Base-by-base conservation (phyloP, 495 filamentous ascomycete species). In the Daldinia bambusicola region DNA sequence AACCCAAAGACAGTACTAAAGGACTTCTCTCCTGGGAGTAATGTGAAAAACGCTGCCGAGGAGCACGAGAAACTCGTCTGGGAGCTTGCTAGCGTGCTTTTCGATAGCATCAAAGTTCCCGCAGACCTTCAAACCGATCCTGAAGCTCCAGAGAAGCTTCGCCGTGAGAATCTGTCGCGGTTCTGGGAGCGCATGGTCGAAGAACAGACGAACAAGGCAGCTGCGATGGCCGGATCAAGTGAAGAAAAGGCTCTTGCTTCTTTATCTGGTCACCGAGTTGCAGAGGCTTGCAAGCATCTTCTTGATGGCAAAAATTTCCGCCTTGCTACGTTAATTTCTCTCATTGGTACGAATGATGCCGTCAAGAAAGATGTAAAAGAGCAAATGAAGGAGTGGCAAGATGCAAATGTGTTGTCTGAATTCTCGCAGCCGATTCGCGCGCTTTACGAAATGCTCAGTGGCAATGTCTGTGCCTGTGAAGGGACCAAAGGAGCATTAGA, bases 161-260 rank as follows among this genome's bases (percentile, higher is more conserved):
- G 87, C 26, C 84, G 85, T 57, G 86, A 87, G 55, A 83, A 81
- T 37, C 74, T 93, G 4, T 83, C 85, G 5, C 71, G 76, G 22
- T 90, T 92, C 61, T 91, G 91, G 86, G 77, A 85, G 71, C 79
- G 83, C 20, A 80, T 91, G 62, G 90, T 94, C n/a, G 80, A 83
- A 31, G 79, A 80, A 1, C 82, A 83, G 32, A 87, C 89, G 2
- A 77, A 84, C 5, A 79, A 80, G 43, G 84, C 87, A 43, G 83
- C 84, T 43, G 79, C 80, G 43, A 80, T 83, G 57, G 85, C 85
- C 3, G 69, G 78, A 16, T 87, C 86, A 0, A 78, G 83, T 2
- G 95, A 98, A 76, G 93, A 97, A 77, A 91, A 91, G 73, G 95
- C 95, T 2, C 82, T 98, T 66, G 88, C 91, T 9, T 84, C 90